Evolutionary conservation across 495 filamentous ascomycete genomes (phyloP).

Genomic region (Pyrenula aspistea): DNA sequence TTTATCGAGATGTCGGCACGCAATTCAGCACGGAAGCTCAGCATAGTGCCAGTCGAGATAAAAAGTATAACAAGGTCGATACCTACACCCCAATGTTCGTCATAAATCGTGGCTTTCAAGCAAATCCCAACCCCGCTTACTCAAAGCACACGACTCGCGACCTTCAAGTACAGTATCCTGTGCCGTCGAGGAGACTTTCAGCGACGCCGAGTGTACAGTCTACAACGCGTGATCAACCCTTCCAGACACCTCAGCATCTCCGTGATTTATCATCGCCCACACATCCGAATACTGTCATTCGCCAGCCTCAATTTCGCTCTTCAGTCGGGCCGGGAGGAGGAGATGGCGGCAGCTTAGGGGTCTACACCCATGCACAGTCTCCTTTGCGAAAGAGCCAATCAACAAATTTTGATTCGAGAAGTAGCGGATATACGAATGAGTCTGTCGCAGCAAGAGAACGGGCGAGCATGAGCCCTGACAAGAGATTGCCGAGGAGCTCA

Average conservation of each 20-base stretch:
- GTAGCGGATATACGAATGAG: constrained; percentile 23
- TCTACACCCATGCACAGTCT: constrained; percentile 70
- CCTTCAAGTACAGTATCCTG: constrained; percentile 11
- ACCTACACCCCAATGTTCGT: constrained; percentile 66
- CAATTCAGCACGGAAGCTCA: constrained; percentile 43
- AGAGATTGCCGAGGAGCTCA: constrained; percentile 19
- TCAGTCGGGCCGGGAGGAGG: constrained; percentile 26
- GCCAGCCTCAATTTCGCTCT: constrained; percentile 44
- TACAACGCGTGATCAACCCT: constrained; percentile 13
- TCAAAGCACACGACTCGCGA: constrained; percentile 66
- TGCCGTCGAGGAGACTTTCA: constrained; percentile 6
- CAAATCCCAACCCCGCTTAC: constrained; percentile 83
- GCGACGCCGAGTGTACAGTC: constrained; percentile 17
- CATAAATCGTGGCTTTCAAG: constrained; percentile 71
- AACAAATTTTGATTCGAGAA: constrained; percentile 26
- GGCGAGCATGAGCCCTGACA: constrained; percentile 14
- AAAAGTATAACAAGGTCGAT: constrained; percentile 43
- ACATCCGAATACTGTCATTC: constrained; percentile 32
- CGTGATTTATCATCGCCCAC: constrained; percentile 43
- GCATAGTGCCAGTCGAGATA: constrained; percentile 28
- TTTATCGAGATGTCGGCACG: constrained; percentile 72
- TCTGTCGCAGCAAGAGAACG: constrained; percentile 23
- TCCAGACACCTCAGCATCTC: constrained; percentile 31
- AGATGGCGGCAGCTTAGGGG: constrained; percentile 69
- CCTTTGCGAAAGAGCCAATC: constrained; percentile 57